A percentile compares a stretch with the other conserved stretches of the same genome.
Conservation (phyloP, 148 eudicot species). For the Agrostemma githago region DNA sequence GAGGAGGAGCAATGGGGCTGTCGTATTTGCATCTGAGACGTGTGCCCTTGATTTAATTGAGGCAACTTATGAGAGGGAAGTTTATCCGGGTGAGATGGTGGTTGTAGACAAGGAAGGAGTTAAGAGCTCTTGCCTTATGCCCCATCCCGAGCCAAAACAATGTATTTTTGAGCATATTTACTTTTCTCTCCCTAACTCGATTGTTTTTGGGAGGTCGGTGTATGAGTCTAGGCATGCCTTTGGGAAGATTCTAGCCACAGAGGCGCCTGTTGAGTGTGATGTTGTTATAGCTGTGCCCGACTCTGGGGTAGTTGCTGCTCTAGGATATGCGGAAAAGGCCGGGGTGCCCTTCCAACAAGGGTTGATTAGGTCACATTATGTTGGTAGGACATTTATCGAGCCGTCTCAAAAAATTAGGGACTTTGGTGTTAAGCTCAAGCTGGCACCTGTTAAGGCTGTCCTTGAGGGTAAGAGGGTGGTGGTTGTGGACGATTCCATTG, state of each 20-base stretch:
- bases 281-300: slow-evolving; percentile 93
- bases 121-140: slow-evolving; percentile 48
- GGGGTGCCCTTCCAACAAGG: slow-evolving; percentile 81
- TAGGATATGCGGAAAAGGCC: slow-evolving; percentile 70
- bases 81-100: slow-evolving; percentile 74
- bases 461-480: slow-evolving; percentile 89
- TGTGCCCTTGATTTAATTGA: slow-evolving; percentile 86
- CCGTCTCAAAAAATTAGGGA: slow-evolving; percentile 83
- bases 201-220: slow-evolving; percentile 75
- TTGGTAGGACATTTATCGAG: slow-evolving; percentile 83
- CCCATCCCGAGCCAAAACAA: slow-evolving; percentile 60
- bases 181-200: slow-evolving; percentile 68
- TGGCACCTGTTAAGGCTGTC: slow-evolving; percentile 60
- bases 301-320: slow-evolving; percentile 88
- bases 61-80: slow-evolving; percentile 76
- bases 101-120: slow-evolving; percentile 76
- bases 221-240: slow-evolving; percentile 52
- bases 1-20: slow-evolving; percentile 73
- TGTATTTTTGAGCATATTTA: slow-evolving; percentile 89
- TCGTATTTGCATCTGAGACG: slow-evolving; percentile 86
- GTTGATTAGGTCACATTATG: slow-evolving; percentile 76
- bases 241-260: slow-evolving; percentile 59
- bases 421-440: slow-evolving; percentile 77
- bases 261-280: slow-evolving; percentile 77
- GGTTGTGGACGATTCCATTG: slow-evolving; percentile 90